Evolutionary conservation across 768 basidiomycete genomes (phyloP).

Genomic region (Psilocybe cyanescens): DNA sequence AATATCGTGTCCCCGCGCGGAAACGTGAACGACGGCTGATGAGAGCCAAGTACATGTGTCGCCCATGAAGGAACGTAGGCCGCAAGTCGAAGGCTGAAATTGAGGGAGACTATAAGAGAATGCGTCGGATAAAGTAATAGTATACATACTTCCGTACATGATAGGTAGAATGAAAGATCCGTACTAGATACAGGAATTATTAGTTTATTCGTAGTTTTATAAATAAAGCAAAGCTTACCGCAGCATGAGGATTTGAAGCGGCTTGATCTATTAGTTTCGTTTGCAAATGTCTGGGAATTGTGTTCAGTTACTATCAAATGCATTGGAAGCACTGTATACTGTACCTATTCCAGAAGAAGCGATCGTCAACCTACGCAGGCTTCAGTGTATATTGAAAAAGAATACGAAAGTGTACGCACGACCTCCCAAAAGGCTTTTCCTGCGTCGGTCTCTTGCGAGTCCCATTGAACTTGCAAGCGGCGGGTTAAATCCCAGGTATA

Average conservation of each 20-base stretch:
- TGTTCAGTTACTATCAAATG: background rate
- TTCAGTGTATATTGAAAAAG: background rate
- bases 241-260: slow-evolving; percentile 47
- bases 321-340: slow-evolving; percentile 12
- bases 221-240: slow-evolving; percentile 43
- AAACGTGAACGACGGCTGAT: slow-evolving; percentile 94
- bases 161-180: slow-evolving; percentile 90
- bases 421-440: slow-evolving; percentile 75
- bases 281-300: slow-evolving; percentile 50
- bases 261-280: slow-evolving; percentile 59
- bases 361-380: slow-evolving; percentile 75
- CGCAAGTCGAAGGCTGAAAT: slow-evolving; percentile 83
- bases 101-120: slow-evolving; percentile 5
- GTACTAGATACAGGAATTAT: slow-evolving; percentile 51
- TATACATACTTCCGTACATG: slow-evolving; percentile 87
- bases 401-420: slow-evolving; percentile 47
- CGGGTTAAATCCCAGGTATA: slow-evolving; percentile 92
- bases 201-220: background rate
- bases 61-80: slow-evolving; percentile 72
- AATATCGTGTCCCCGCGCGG: slow-evolving; percentile 96
- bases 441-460: slow-evolving; percentile 50
- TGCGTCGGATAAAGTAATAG: slow-evolving; percentile 1
- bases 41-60: slow-evolving; percentile 81
- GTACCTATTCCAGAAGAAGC: slow-evolving; percentile 98
- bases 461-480: slow-evolving; percentile 83